Evolutionary conservation across 148 eudicot species (phyloP).

Genomic region (Spergularia bocconei): DNA sequence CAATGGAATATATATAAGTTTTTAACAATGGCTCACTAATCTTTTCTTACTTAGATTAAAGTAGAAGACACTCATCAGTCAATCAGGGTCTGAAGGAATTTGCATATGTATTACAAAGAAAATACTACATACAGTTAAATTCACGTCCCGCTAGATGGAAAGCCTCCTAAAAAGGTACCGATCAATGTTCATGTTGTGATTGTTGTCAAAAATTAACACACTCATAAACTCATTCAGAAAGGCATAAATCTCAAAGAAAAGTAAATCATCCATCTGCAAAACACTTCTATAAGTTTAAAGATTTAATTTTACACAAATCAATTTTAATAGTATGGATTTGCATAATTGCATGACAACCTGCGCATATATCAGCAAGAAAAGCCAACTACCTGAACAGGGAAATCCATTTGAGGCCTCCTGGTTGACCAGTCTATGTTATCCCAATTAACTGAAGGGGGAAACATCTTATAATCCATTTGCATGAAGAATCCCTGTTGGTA

Average conservation of each 20-base stretch:
- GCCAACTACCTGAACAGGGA: slow-evolving; percentile 77
- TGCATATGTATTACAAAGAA: not conserved
- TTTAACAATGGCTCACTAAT: too few relatives aligned
- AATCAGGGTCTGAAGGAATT: not conserved
- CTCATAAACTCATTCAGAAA: not conserved
- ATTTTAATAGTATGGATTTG: not conserved
- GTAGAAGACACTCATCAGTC: not conserved
- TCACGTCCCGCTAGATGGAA: not conserved
- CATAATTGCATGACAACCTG: not conserved
- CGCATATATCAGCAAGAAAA: not conserved
- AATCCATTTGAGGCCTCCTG: slow-evolving; percentile 92
- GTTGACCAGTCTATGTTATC: slow-evolving; percentile 86
- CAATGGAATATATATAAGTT: not conserved
- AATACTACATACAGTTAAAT: not conserved
- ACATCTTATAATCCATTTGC: slow-evolving; percentile 97
- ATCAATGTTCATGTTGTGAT: not conserved
- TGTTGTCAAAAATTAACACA: not conserved
- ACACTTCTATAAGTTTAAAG: not conserved
- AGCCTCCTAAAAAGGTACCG: not conserved
- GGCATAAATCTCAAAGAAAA: not conserved
- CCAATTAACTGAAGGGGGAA: slow-evolving; percentile 94
- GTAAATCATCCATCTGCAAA: not conserved
- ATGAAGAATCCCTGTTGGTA: slow-evolving; percentile 79
- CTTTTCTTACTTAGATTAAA: too few relatives aligned
- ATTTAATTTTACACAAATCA: not conserved